These are phyloP conservation scores for Pyronema omphalodes DNA, from an alignment of 495 filamentous ascomycete species.

Conservation along the genomic window DNA sequence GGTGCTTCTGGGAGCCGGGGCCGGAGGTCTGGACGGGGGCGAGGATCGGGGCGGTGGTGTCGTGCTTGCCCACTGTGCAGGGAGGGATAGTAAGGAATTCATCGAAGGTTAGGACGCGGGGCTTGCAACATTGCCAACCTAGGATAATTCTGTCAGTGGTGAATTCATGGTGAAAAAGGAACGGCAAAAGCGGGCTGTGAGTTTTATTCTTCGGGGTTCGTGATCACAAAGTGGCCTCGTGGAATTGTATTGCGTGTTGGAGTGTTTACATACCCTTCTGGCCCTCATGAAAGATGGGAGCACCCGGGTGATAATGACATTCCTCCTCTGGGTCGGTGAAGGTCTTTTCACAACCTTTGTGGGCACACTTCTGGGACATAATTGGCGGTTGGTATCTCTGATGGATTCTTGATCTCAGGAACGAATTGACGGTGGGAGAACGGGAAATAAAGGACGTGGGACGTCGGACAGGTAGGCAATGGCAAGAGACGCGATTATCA, in stretches of 20 bases:
- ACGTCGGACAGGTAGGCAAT: too few relatives aligned
- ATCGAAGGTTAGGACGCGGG: constrained; percentile 77
- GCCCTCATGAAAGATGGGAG: constrained; percentile 91
- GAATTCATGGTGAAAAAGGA: not conserved
- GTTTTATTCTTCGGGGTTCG: not conserved
- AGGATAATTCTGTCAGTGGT: constrained; percentile 10
- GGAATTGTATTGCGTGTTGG: not conserved
- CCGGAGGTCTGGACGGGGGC: constrained; percentile 22
- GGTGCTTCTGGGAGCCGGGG: constrained; percentile 16
- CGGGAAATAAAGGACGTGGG: too few relatives aligned
- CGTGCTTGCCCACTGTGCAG: constrained; percentile 88
- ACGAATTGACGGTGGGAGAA: too few relatives aligned
- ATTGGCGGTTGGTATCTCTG: not conserved
- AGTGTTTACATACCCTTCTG: constrained; percentile 63
- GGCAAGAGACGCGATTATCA: too few relatives aligned
- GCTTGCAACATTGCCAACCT: constrained; percentile 99
- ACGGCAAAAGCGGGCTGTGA: not conserved
- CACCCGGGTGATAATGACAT: constrained; percentile 84
- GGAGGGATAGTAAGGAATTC: constrained; percentile 90
- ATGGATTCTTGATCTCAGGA: too few relatives aligned
- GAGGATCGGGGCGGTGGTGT: constrained; percentile 60
- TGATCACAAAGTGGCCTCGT: not conserved
- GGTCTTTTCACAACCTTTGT: constrained; percentile 82
- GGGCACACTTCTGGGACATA: constrained; percentile 85
- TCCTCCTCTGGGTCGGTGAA: constrained; percentile 70